Base-by-base conservation (phyloP, 495 filamentous ascomycete species). In the Lophiotrema nucula region DNA sequence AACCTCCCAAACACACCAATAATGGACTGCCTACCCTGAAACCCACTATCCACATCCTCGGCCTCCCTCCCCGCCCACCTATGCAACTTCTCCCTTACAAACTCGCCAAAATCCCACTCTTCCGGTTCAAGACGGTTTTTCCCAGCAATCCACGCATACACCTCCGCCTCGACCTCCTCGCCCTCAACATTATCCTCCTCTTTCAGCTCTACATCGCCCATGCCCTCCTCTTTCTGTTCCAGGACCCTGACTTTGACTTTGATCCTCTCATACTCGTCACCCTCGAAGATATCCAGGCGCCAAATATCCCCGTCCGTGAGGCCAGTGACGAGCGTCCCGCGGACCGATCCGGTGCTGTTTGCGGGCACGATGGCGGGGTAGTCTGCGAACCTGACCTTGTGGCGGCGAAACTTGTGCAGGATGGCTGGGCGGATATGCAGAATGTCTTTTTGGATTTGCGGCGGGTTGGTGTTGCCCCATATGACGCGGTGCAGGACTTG, bases 241-340 rank as follows among this genome's bases (percentile, higher is more conserved):
- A 81, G 53, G 21, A 74, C 63, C 41, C 56, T 27, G 41, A 67
- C 50, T 5, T 70, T 76, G 4, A 97, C 88, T 11, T 64, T 73
- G 18, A 69, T 65, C 31, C 89, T 80, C 22, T 76, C 69, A 67
- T 97, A 98, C 65, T 90, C 78, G 0, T 47, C 42, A 0, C 93
- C 93, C 69, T 98, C 93, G 62, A 95, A 98, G 8, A 72, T 67
- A 62, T 97, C 91, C 1, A 98, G 78, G 5, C 88, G 82, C 62
- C 77, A 73, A 24, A 96, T 72, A 65, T 97, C 89, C 0, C 79
- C 83, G 12, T 83, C 79, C 1, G 88, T 93, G 23, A 98, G 73
- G 2, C 92, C 92, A 0, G 81, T 83, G 2, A 91, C 89, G 38
- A 83, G 82, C 23, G 83, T 87, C 8, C 93, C 93, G n/a, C 86